Percentiles rank a stretch among this genome's conserved stretches.
These are phyloP conservation scores for Xerocomellus amylosporus DNA, from an alignment of 768 basidiomycete species.

Conservation along the genomic window DNA sequence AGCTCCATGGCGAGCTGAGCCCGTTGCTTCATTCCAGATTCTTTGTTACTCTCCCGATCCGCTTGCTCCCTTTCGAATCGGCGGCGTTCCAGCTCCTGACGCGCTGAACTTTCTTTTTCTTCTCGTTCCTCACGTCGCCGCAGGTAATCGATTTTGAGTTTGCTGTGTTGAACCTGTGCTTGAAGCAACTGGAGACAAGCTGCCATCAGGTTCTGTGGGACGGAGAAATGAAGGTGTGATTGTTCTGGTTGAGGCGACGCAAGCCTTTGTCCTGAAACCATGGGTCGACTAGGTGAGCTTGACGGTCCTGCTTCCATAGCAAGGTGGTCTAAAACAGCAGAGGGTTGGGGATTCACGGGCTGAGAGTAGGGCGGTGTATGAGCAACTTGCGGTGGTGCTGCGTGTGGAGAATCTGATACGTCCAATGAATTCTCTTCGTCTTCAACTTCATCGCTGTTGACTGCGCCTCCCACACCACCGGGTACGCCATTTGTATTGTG, in stretches of 20 bases:
- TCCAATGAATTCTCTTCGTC: conserved; percentile 53
- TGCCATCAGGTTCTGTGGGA: conserved; percentile 56
- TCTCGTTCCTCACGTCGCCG: conserved; percentile 68
- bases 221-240: conserved; percentile 45
- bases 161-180: conserved; percentile 65
- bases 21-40: conserved; percentile 56
- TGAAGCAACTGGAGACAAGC: conserved; percentile 61
- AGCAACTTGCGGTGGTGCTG: conserved; percentile 26
- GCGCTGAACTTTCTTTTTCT: conserved; percentile 50
- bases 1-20: conserved; percentile 66
- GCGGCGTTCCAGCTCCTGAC: conserved; percentile 52
- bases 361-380: conserved; percentile 24
- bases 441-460: conserved; percentile 44
- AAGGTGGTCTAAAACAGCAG: conserved; percentile 16
- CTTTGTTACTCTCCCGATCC: conserved; percentile 53
- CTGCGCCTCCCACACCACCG: conserved; percentile 28
- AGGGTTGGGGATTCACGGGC: conserved; percentile 9
- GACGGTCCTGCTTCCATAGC: conserved; percentile 21
- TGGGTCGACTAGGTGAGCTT: conserved; percentile 15
- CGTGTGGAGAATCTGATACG: conserved; percentile 35
- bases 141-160: conserved; percentile 68
- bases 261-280: conserved; percentile 6
- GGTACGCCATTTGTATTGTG: conserved; percentile 33
- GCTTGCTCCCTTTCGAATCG: conserved; percentile 55
- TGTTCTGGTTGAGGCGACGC: conserved; percentile 35